Evolutionary conservation across 495 filamentous ascomycete genomes (phyloP).

Genomic region (Immersiella caudata): DNA sequence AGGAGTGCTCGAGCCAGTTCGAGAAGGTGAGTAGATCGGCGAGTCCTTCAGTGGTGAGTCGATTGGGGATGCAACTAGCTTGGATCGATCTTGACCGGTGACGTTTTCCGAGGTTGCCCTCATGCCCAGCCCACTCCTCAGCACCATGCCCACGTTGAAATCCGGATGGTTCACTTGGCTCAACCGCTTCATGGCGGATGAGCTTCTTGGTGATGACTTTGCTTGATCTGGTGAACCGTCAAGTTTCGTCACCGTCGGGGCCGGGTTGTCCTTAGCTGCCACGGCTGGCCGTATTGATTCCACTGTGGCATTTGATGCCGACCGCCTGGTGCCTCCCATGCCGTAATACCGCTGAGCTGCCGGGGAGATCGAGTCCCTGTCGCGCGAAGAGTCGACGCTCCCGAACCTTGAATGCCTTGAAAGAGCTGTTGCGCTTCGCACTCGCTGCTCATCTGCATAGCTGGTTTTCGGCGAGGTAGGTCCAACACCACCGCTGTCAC

Average conservation of each 20-base stretch:
- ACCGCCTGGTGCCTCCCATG: slow-evolving; percentile 45
- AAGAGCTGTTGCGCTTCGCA: slow-evolving; percentile 59
- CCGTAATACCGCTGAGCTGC: slow-evolving; percentile 68
- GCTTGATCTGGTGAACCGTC: slow-evolving; percentile 63
- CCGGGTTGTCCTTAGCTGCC: slow-evolving; percentile 50
- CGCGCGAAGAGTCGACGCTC: slow-evolving; percentile 64
- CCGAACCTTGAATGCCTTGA: slow-evolving; percentile 77
- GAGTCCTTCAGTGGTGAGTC: slow-evolving; percentile 67
- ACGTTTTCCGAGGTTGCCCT: slow-evolving; percentile 82
- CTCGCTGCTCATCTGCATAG: slow-evolving; percentile 70
- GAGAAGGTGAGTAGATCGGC: slow-evolving; percentile 65
- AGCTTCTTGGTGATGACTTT: slow-evolving; percentile 39
- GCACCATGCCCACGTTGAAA: slow-evolving; percentile 51
- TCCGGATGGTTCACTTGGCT: slow-evolving; percentile 54
- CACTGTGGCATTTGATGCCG: slow-evolving; percentile 53
- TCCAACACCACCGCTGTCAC: slow-evolving; percentile 52
- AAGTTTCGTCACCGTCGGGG: slow-evolving; percentile 68
- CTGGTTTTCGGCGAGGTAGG: slow-evolving; percentile 62
- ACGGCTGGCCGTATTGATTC: slow-evolving; percentile 52
- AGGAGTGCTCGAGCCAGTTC: slow-evolving; percentile 84
- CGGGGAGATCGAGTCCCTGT: slow-evolving; percentile 41
- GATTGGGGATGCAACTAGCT: slow-evolving; percentile 51
- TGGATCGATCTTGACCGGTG: slow-evolving; percentile 61
- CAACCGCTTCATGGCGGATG: slow-evolving; percentile 52
- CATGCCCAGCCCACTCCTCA: slow-evolving; percentile 54